Evolutionary conservation across 306 rosid species (phyloP), one percentile per base, ranked within the genome.

Genomic region (Abrus pulchellus): DNA sequence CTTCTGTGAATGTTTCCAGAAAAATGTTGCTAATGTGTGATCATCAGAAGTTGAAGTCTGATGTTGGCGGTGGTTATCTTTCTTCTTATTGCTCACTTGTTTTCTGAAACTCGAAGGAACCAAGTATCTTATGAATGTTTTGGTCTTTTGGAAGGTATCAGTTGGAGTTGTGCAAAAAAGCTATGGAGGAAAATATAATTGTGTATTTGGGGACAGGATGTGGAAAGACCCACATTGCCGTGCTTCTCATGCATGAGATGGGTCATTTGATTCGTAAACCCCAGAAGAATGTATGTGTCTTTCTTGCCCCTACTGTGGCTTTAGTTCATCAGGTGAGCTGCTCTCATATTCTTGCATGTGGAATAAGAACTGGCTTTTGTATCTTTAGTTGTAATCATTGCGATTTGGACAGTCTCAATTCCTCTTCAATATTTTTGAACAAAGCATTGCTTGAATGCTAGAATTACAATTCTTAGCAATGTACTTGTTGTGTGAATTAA

Each of bases 291-390:
- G 14, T 90, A 60, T 93, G 97, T 47, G 86, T 94, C 45, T 94
- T 94, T 91, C 95, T 94, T 79, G 99, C 99, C 0, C 97, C 99
- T 48, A 94, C 97, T 0, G 99, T 94, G 78, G 95, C 95, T 82
- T 78, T 94, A 81, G 99, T 93, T 82, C 83, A 89, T 34, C 99
- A 94, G 97, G 99, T 93, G 83, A 84, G 57, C 28, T 75, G 70
- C 56, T 52, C 57, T 41, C 81, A 47, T 85, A 43, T 29, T 77
- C 40, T 79, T 67, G 50, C 5, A 45, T 74, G 44, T 74, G 63
- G 13, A 55, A 4, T 9, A 34, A 38, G 48, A 40, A 72, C 57
- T 59, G 50, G 13, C 29, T 27, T 2, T 50, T n/a, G 10, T 55
- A 47, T 49, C 54, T 49, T 72, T 83, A 50, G 5, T 43, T 63